Base-by-base conservation (phyloP, 202 grass and related monocot genomes). In the Carex arenaria region DNA sequence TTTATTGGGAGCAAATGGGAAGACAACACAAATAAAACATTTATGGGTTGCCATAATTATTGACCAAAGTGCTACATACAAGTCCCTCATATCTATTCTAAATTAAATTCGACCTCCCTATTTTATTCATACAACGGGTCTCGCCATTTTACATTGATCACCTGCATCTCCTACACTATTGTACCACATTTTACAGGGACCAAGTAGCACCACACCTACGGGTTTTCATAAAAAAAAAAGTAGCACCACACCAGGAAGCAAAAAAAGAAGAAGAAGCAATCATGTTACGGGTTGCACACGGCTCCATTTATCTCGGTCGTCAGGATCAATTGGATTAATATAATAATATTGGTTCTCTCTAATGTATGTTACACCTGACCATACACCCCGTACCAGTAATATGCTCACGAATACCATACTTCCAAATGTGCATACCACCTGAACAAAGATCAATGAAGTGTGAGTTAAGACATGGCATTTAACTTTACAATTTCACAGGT, bases 361-460 rank as follows among this genome's bases (percentile, higher is more conserved):
- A 49, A 92, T 88, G 71, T 94, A 97, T 23, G 89, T 81, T 64
- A 97, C 87, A 59, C 87, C 90, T 72, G 94, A 97, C 92, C 92
- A 93, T 86, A 91, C 72, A 64, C 90, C 92, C 31, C 94, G 88
- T 53, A 94, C 94, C 59, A 97, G 85, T 79, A 94, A 89, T 51
- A 94, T 92, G 79, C 90, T 97, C 23, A 78, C 10, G 68, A 97
- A 97, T 51, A 94, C 92, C 90, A 94, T 89, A 84, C 88, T 93
- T 45, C 92, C 94, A 84, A 97, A 87, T 47, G 92, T 93, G 90
- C 94, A 97, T 18, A 94, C 85, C 36, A 94, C 92, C 94, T 97
- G 82, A 17, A 36, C n/a, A 28, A 70, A 92, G 42, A 38, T 40
- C 55, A 76, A 43, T 19, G 28, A 2, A 70, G 78, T 82, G 23